Percentiles rank a stretch among this genome's conserved stretches.
These are phyloP conservation scores for Globisporangium spinosum DNA, from an alignment of 352 stramenopile species.

Conservation along the genomic window DNA sequence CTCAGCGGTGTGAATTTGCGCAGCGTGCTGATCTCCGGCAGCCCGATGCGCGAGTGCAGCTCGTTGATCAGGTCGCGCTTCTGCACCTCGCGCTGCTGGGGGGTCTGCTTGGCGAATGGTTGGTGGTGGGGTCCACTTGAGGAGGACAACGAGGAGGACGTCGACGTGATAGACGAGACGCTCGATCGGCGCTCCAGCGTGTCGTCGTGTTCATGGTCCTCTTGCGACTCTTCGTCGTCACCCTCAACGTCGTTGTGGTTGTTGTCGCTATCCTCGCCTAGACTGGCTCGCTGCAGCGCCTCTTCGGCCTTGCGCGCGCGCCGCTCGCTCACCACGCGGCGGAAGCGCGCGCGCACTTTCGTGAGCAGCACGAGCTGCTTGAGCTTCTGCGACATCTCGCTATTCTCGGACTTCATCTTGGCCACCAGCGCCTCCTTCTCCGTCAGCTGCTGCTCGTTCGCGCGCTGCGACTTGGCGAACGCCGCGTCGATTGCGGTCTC, in stretches of 20 bases:
- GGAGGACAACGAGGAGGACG: neutral
- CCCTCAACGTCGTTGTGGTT: conserved; percentile 20
- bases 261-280: conserved; percentile 7
- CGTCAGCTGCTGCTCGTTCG: conserved; percentile 32
- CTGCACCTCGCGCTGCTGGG: conserved; percentile 36
- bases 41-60: conserved; percentile 59
- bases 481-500: conserved; percentile 36
- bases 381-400: conserved; percentile 51
- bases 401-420: conserved; percentile 60
- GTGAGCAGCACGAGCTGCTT: conserved; percentile 60
- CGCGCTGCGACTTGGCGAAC: conserved; percentile 46
- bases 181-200: neutral
- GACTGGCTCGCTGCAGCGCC: conserved; percentile 15
- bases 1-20: conserved; percentile 68
- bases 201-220: conserved; percentile 7
- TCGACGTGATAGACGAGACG: conserved; percentile 9
- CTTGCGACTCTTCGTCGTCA: conserved; percentile 16
- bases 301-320: conserved; percentile 46
- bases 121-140: neutral
- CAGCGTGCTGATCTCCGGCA: conserved; percentile 66
- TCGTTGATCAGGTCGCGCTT: conserved; percentile 80
- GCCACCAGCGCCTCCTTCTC: conserved; percentile 62
- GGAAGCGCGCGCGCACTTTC: conserved; percentile 52
- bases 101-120: conserved; percentile 11
- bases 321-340: conserved; percentile 39